phyloP scores from a whole-genome alignment of 1,284 basidiomycete genomes.

The Fomitopsis schrenkii region DNA sequence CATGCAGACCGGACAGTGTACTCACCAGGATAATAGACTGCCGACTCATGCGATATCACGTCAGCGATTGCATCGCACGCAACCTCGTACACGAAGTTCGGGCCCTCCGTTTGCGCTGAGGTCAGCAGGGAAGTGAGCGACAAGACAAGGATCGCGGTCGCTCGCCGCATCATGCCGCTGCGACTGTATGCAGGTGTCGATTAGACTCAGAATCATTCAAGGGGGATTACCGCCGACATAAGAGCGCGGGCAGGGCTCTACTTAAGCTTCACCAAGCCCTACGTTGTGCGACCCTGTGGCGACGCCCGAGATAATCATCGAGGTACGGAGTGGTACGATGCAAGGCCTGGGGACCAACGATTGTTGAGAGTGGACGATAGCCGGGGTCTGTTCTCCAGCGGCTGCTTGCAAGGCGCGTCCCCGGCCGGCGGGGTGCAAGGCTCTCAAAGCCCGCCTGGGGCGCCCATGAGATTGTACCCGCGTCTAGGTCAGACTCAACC shows the following conservation, averaged over 20 bases:
- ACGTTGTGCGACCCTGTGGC: background rate
- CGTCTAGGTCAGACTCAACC: too few species aligned
- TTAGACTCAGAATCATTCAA: background rate
- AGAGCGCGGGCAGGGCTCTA: background rate
- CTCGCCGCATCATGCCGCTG: background rate
- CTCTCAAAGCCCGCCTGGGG: background rate
- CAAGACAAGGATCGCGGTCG: background rate
- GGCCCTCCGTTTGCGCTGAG: background rate
- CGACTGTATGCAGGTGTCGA: background rate
- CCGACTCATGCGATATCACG: background rate
- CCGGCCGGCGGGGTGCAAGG: background rate
- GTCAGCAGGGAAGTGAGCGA: background rate
- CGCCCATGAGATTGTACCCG: background rate
- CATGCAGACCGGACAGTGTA: background rate
- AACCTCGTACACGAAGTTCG: background rate
- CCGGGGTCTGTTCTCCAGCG: background rate
- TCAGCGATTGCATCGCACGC: background rate
- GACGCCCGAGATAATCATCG: background rate
- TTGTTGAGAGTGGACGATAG: background rate
- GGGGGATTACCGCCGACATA: background rate
- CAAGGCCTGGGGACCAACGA: background rate
- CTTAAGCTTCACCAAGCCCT: background rate
- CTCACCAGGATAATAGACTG: background rate
- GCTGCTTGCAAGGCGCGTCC: background rate
- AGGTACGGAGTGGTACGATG: background rate